Conservation (phyloP, 805 yeast genomes). For the Spathaspora sp. region DNA sequence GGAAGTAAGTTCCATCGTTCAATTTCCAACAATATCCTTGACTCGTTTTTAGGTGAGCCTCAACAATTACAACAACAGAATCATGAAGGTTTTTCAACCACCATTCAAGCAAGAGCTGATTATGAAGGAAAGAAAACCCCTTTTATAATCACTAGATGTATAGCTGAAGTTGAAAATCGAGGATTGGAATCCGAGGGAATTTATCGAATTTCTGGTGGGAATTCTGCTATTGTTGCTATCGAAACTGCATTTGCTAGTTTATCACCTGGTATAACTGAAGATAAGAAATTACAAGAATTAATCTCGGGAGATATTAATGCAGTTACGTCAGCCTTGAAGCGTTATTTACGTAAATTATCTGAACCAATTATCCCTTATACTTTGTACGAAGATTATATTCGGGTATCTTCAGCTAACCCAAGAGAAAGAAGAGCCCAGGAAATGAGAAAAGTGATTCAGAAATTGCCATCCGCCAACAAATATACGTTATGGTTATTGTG, state of each 20-base stretch:
- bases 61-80: slow-evolving; percentile 6
- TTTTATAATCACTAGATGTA: slow-evolving; percentile 63
- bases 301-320: slow-evolving; percentile 75
- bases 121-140: slow-evolving; percentile 68
- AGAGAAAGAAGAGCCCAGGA: slow-evolving; percentile 29
- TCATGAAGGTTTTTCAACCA: slow-evolving; percentile 40
- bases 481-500: slow-evolving; percentile 53
- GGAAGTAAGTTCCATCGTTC: slow-evolving; percentile 34
- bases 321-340: slow-evolving; percentile 78
- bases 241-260: slow-evolving; percentile 37
- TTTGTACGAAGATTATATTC: slow-evolving; percentile 63
- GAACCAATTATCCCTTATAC: slow-evolving; percentile 78
- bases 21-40: slow-evolving; percentile 45
- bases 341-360: slow-evolving; percentile 80
- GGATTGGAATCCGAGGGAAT: slow-evolving; percentile 83
- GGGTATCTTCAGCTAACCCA: slow-evolving; percentile 37
- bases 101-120: slow-evolving; percentile 60
- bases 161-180: slow-evolving; percentile 70
- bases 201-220: slow-evolving; percentile 85
- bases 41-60: slow-evolving; percentile 20
- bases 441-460: slow-evolving; percentile 42
- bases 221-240: slow-evolving; percentile 56
- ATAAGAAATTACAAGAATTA: slow-evolving; percentile 31
- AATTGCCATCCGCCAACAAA: slow-evolving; percentile 67
- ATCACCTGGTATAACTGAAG: slow-evolving; percentile 24